Evolutionary conservation across 1,284 basidiomycete genomes (phyloP).

Genomic region (Ganoderma lingzhi): DNA sequence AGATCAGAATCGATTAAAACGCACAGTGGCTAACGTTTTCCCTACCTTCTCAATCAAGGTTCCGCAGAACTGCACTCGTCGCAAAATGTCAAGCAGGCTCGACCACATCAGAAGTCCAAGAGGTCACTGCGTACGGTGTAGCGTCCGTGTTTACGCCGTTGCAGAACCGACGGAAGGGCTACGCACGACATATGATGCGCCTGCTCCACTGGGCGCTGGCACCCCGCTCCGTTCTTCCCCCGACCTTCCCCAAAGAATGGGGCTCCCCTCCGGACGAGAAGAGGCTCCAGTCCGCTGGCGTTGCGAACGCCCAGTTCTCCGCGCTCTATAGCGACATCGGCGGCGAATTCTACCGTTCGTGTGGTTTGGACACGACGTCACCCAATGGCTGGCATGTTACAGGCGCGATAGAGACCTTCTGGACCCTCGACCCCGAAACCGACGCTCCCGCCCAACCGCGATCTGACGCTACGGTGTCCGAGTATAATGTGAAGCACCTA

Average conservation of each 20-base stretch:
- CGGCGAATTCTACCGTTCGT: conserved; percentile 55
- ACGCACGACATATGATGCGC: conserved; percentile 58
- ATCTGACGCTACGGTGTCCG: background rate
- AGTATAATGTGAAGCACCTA: conserved; percentile 28
- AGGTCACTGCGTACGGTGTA: conserved; percentile 47
- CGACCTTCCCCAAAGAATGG: conserved; percentile 49
- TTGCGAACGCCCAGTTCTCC: conserved; percentile 52
- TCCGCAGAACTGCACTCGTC: conserved; percentile 40
- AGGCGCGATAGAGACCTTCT: conserved; percentile 52
- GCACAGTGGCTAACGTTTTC: background rate
- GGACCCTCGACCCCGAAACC: conserved; percentile 35
- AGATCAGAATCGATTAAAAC: too few species aligned
- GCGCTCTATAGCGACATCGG: conserved; percentile 74
- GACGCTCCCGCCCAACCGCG: background rate
- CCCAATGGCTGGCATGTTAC: conserved; percentile 58
- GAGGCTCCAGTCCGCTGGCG: conserved; percentile 24
- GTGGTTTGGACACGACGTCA: conserved; percentile 46
- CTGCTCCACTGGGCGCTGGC: conserved; percentile 54
- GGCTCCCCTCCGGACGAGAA: conserved; percentile 43
- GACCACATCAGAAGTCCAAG: conserved; percentile 27
- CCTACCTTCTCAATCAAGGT: conserved; percentile 32
- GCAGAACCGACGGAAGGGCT: conserved; percentile 51
- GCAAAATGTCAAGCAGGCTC: conserved; percentile 14
- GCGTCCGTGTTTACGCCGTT: conserved; percentile 56
- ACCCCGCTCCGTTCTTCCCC: conserved; percentile 38